These are phyloP conservation scores for Colletotrichum tamarilloi DNA, from an alignment of 2,329 filamentous ascomycete genomes.

Conservation along the genomic window DNA sequence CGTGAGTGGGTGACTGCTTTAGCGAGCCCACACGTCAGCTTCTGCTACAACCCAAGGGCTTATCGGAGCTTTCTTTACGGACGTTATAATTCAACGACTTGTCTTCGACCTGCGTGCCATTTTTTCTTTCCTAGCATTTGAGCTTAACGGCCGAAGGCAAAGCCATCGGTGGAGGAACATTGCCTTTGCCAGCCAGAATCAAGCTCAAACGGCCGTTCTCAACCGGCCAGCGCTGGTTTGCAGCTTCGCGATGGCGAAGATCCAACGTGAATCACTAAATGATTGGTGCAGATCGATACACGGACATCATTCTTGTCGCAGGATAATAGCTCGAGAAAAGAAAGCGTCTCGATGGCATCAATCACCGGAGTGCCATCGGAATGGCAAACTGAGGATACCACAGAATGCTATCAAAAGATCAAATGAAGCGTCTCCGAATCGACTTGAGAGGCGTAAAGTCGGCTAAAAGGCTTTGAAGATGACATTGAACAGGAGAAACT, in stretches of 20 bases:
- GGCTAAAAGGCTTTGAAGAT: neutral
- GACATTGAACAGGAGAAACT: no score
- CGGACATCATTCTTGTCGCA: neutral
- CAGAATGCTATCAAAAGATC: neutral
- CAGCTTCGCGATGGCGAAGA: neutral
- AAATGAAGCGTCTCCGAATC: neutral
- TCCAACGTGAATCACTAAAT: neutral
- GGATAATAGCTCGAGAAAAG: neutral
- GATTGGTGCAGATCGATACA: neutral
- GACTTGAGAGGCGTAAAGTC: neutral
- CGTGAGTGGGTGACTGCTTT: constrained; percentile 1
- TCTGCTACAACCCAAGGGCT: neutral
- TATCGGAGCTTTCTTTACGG: neutral
- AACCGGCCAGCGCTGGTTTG: neutral
- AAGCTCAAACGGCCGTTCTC: neutral
- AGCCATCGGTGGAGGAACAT: neutral
- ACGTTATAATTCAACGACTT: neutral
- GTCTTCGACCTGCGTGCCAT: neutral
- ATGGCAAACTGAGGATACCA: neutral
- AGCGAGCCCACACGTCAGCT: neutral
- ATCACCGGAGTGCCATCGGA: neutral
- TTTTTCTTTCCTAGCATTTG: neutral
- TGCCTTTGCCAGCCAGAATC: neutral
- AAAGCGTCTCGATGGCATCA: neutral
- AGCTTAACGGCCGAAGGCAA: neutral